Evolutionary conservation across 768 basidiomycete species (phyloP).

Genomic region (Boletus eberwhitei): DNA sequence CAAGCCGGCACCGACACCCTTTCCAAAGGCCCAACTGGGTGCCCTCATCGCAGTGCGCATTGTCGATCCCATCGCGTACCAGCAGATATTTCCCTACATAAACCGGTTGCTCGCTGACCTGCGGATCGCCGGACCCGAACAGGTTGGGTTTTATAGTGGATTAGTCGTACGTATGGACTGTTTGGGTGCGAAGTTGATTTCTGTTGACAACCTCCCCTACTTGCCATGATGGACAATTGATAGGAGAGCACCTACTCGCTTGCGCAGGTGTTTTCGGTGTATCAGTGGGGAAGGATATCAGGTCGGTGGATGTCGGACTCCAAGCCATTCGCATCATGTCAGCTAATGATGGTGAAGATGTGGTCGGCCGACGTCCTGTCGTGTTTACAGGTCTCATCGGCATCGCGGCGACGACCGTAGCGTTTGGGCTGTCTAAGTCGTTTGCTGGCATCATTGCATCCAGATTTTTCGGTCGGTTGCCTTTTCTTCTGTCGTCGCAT

Average conservation of each 20-base stretch:
- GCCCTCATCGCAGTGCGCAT: conserved; percentile 42
- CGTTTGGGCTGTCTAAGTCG: conserved; percentile 55
- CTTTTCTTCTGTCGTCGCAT: neutral
- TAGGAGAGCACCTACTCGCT: conserved; percentile 65
- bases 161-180: conserved; percentile 42
- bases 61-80: conserved; percentile 57
- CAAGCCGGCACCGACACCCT: conserved; percentile 16
- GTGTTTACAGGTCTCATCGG: conserved; percentile 51
- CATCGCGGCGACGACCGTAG: conserved; percentile 46
- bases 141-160: conserved; percentile 66
- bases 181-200: neutral
- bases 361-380: conserved; percentile 58
- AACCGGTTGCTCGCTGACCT: conserved; percentile 60
- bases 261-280: conserved; percentile 56
- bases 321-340: too few species aligned
- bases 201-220: neutral
- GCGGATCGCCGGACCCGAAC: conserved; percentile 49
- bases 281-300: conserved; percentile 49
- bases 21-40: conserved; percentile 46
- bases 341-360: conserved; percentile 34
- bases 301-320: too few species aligned
- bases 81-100: conserved; percentile 63
- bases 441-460: conserved; percentile 47
- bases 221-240: neutral
- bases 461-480: conserved; percentile 46